Evolutionary conservation across 305 asterid species (phyloP).

Genomic region (Plantago coronopus): DNA sequence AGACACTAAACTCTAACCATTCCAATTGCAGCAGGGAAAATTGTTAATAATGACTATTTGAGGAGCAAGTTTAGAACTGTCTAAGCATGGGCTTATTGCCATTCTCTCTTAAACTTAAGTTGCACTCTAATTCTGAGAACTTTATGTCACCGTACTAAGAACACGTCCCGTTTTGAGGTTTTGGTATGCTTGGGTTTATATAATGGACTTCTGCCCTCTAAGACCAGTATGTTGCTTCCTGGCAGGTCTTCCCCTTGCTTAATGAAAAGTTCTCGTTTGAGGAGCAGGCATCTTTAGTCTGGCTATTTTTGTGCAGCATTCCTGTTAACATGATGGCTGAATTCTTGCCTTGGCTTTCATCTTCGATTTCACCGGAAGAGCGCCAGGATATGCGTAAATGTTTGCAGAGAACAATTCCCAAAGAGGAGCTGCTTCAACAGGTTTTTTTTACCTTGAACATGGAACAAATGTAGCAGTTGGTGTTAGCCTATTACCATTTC

Average conservation of each 20-base stretch:
- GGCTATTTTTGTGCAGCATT: conserved; percentile 97
- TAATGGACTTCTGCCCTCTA: conserved; percentile 7
- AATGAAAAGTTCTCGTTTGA: conserved; percentile 84
- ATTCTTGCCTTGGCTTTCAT: conserved; percentile 96
- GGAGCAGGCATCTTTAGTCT: conserved; percentile 97
- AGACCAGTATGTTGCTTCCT: conserved; percentile 18
- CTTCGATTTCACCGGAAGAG: conserved; percentile 79
- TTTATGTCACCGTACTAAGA: neutral
- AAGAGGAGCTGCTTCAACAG: conserved; percentile 87
- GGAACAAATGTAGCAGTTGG: conserved; percentile 12
- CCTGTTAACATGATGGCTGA: conserved; percentile 99
- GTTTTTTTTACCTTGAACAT: conserved; percentile 39
- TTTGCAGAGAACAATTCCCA: conserved; percentile 78
- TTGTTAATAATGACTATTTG: no score
- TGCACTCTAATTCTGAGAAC: neutral
- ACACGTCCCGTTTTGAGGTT: neutral
- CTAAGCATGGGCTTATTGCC: neutral
- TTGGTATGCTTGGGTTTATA: neutral
- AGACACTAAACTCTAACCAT: neutral
- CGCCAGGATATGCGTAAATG: conserved; percentile 84
- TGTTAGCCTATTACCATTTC: conserved; percentile 13
- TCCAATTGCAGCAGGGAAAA: neutral
- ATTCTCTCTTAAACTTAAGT: neutral
- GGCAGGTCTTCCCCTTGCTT: conserved; percentile 84
- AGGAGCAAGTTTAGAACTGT: neutral